Percentiles rank a stretch among this genome's conserved stretches.
Conservation (phyloP, 2,329 filamentous ascomycete genomes). For the Pseudogymnoascus pannorum region DNA sequence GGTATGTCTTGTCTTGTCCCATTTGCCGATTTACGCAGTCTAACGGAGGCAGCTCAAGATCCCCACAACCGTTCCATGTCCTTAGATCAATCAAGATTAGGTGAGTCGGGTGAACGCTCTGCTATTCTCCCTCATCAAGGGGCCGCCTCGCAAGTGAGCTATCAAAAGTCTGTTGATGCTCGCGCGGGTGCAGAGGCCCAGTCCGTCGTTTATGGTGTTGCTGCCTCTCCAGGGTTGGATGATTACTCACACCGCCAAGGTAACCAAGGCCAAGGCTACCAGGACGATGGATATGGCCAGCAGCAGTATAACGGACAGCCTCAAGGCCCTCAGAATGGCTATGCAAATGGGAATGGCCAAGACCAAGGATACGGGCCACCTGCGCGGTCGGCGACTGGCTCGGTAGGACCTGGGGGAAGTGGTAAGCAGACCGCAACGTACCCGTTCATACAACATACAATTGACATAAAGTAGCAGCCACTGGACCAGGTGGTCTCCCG, state of each 20-base stretch:
- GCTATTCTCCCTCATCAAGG: neutral
- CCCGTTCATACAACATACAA: neutral
- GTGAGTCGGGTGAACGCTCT: neutral
- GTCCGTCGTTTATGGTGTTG: neutral
- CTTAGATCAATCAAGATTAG: neutral
- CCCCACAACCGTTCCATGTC: neutral
- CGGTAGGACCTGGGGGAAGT: neutral
- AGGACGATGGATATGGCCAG: slow-evolving; percentile 22
- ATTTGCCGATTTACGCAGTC: neutral
- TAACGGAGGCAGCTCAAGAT: neutral
- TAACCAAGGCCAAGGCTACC: slow-evolving; percentile 15
- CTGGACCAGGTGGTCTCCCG: slow-evolving; percentile 39
- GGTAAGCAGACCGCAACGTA: neutral
- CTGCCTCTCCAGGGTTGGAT: slow-evolving; percentile 2
- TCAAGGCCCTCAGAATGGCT: slow-evolving; percentile 11
- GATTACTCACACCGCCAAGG: neutral
- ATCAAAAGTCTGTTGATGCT: slow-evolving; percentile 9
- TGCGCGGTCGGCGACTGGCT: slow-evolving; percentile 12
- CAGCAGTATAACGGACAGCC: slow-evolving; percentile 18
- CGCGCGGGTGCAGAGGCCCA: neutral
- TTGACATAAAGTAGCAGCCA: neutral
- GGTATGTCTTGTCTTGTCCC: neutral
- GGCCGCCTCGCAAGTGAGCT: neutral
- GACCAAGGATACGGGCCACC: slow-evolving; percentile 21
- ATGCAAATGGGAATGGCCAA: slow-evolving; percentile 16